Evolutionary conservation across 805 yeast species (phyloP), one percentile per base, ranked within the genome.

Genomic region (Alloascoidea hylecoeti): DNA sequence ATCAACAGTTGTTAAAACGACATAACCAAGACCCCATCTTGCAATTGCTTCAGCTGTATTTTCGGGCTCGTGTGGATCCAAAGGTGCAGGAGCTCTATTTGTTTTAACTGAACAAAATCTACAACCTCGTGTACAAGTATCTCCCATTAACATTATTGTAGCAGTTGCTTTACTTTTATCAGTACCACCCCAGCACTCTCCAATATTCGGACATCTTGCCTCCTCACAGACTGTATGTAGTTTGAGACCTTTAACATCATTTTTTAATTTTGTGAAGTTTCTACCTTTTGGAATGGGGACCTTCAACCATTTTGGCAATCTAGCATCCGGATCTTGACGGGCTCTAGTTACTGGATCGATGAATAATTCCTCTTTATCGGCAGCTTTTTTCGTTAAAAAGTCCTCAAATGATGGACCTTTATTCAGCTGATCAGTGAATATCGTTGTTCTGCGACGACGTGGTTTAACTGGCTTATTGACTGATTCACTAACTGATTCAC

Each of bases 161-260:
- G 95, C 95, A 4, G 96, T 85, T 3, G 98, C 96, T 45, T 85
- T 89, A 4, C 89, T 74, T 56, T 88, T 72, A 49, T 70, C 76
- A 50, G 78, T 74, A 18, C 98, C 98, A 40, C 98, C 97, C 99
- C 99, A 92, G 60, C 99, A 92, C 57, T 92, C 99, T 38, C 97
- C 96, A 44, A 92, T 92, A 56, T 92, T 92, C n/a, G 99, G 99
- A 60, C 99, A 92, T 53, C 92, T 79, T 3, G 98, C 98, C 53
- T 92, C 98, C 58, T 92, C 97, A 60, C 99, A 92, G 18, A 92
- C 99, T 0, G 99, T 92, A 28, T 95, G 80, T 38, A 92, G 64
- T 45, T 85, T 84, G 42, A 92, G 64, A 41, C 94, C 96, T 43
- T 85, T 69, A 23, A 92, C 78, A 52, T 92, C 99, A 36, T 74